Conservation (phyloP, 2,329 filamentous ascomycete genomes). For the Fusarium subglutinans region DNA sequence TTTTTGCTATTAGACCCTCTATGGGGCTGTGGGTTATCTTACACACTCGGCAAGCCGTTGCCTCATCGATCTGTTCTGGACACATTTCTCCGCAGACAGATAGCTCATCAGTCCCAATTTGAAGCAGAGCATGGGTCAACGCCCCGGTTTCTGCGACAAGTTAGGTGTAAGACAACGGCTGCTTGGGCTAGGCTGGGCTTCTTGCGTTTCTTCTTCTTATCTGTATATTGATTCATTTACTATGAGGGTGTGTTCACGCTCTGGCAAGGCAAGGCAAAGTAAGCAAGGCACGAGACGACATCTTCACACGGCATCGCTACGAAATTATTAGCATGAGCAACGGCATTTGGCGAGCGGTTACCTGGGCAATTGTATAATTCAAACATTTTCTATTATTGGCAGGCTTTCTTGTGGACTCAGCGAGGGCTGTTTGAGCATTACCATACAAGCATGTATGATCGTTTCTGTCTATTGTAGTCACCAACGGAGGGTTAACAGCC, state of each 20-base stretch:
- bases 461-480: neutral
- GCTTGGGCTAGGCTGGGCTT: neutral
- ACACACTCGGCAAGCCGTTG: neutral
- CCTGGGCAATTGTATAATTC: conserved; percentile 27
- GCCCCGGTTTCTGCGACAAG: neutral
- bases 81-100: neutral
- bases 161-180: conserved; percentile 7
- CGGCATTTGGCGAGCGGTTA: conserved; percentile 32
- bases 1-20: conserved; percentile 1
- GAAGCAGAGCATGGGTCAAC: conserved; percentile 7
- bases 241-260: neutral
- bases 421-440: conserved; percentile 10
- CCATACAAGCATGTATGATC: conserved; percentile 30
- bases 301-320: conserved; percentile 15
- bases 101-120: conserved; percentile 7
- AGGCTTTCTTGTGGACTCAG: neutral
- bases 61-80: neutral
- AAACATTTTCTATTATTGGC: neutral
- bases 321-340: conserved; percentile 22
- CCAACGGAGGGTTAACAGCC: neutral
- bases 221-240: conserved; percentile 21
- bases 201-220: conserved; percentile 7
- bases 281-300: conserved; percentile 11
- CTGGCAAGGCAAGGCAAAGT: conserved; percentile 10
- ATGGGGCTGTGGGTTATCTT: neutral